Conservation (phyloP, 305 asterid species). For the Solanum hybrid region DNA sequence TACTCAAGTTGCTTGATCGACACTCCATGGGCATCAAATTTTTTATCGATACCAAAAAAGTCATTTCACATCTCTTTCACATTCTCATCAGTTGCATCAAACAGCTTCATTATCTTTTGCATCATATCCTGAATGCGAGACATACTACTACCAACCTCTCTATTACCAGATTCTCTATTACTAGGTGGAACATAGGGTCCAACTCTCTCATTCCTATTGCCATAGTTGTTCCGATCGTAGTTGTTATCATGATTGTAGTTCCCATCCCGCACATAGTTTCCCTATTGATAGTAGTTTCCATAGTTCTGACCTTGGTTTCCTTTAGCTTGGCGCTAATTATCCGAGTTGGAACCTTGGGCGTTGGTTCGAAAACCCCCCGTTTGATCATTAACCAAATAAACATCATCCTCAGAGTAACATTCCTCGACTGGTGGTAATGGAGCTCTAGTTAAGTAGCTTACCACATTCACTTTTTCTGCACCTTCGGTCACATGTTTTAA, state of each 20-base stretch:
- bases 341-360: neutral
- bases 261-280: neutral
- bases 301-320: too few species aligned
- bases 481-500: neutral
- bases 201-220: too few species aligned
- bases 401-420: neutral
- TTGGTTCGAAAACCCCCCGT: neutral
- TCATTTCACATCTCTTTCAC: neutral
- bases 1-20: neutral
- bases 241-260: neutral
- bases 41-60: too few species aligned
- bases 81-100: neutral
- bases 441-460: too few species aligned
- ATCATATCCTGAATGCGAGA: neutral
- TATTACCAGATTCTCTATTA: too few species aligned
- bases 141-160: neutral
- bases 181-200: neutral
- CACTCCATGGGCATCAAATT: neutral
- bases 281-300: neutral
- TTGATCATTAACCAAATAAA: neutral
- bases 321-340: neutral
- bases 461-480: neutral
- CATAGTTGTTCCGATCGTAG: neutral
- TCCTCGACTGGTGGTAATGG: neutral
- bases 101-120: too few species aligned